phyloP scores from a whole-genome alignment of 1,139 yeast species.

The Pichia terricola region DNA sequence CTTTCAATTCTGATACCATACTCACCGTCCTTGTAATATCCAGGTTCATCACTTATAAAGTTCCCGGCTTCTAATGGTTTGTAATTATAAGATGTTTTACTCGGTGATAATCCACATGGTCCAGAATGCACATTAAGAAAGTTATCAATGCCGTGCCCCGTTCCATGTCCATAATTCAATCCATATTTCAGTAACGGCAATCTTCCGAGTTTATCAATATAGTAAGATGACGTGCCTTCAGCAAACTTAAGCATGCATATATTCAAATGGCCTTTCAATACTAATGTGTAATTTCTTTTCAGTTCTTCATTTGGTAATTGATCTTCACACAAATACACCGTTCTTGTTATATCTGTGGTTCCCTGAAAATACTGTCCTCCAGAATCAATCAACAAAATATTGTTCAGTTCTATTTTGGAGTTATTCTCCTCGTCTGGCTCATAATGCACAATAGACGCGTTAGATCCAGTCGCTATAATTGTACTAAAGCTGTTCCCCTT shows the following conservation, averaged over 20 bases:
- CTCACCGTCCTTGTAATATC: slow-evolving; percentile 42
- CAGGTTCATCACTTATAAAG: slow-evolving; percentile 48
- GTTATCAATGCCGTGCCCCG: slow-evolving; percentile 54
- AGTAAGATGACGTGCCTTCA: slow-evolving; percentile 35
- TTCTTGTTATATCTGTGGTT: slow-evolving; percentile 51
- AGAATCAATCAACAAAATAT: slow-evolving; percentile 40
- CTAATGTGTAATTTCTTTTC: slow-evolving; percentile 36
- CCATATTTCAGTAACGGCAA: slow-evolving; percentile 37
- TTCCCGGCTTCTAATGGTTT: slow-evolving; percentile 35
- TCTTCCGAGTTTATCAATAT: slow-evolving; percentile 42
- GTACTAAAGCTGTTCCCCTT: slow-evolving; percentile 46
- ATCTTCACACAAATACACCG: slow-evolving; percentile 33
- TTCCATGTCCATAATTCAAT: slow-evolving; percentile 45
- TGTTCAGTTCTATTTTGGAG: slow-evolving; percentile 33
- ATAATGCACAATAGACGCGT: slow-evolving; percentile 47
- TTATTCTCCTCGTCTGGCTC: slow-evolving; percentile 38
- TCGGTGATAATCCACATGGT: slow-evolving; percentile 41
- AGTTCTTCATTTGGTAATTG: slow-evolving; percentile 25
- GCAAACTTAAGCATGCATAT: slow-evolving; percentile 45
- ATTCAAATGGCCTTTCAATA: slow-evolving; percentile 46
- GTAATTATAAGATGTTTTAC: slow-evolving; percentile 23
- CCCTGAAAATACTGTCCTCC: slow-evolving; percentile 53
- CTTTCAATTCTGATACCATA: slow-evolving; percentile 49
- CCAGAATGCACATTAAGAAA: slow-evolving; percentile 50
- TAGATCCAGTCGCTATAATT: slow-evolving; percentile 45